Conservation (phyloP, 202 grass and related monocot species). For the Schoenoplectus triqueter region DNA sequence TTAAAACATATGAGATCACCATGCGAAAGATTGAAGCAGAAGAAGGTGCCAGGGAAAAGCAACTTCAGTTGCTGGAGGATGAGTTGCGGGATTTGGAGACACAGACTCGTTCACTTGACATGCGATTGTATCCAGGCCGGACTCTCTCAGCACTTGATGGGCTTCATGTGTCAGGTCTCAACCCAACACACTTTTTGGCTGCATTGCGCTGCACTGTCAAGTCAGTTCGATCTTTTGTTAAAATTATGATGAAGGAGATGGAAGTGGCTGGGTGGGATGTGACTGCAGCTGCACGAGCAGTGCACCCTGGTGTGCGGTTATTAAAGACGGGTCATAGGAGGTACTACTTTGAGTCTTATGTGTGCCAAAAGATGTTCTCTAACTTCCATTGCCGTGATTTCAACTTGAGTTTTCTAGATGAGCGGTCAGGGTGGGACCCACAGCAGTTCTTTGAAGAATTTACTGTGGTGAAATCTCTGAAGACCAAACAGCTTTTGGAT, state of each 20-base stretch:
- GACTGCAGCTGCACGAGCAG: conserved; percentile 53
- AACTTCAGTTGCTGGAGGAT: conserved; percentile 34
- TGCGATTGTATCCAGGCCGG: conserved; percentile 63
- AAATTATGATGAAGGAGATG: conserved; percentile 73
- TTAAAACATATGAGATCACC: conserved; percentile 91
- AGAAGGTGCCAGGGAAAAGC: conserved; percentile 48
- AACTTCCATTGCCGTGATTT: conserved; percentile 80
- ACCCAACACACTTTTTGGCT: conserved; percentile 89
- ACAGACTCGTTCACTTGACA: conserved; percentile 56
- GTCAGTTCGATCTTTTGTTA: conserved; percentile 81
- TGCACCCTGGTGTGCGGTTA: conserved; percentile 55
- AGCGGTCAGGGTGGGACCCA: conserved; percentile 62
- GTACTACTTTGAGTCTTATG: conserved; percentile 83
- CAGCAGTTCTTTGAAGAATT: conserved; percentile 86
- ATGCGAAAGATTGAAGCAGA: conserved; percentile 74
- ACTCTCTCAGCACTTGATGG: conserved; percentile 74
- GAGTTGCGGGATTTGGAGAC: conserved; percentile 57
- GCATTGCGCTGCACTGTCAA: conserved; percentile 74
- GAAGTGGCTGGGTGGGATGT: conserved; percentile 72
- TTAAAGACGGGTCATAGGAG: conserved; percentile 44
- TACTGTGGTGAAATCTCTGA: conserved; percentile 59
- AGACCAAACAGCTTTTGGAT: conserved; percentile 53
- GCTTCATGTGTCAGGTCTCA: conserved; percentile 85
- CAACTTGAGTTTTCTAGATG: conserved; percentile 65
- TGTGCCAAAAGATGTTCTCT: conserved; percentile 85